phyloP scores from a whole-genome alignment of 2,329 filamentous ascomycete species.

The Fusarium palustre region DNA sequence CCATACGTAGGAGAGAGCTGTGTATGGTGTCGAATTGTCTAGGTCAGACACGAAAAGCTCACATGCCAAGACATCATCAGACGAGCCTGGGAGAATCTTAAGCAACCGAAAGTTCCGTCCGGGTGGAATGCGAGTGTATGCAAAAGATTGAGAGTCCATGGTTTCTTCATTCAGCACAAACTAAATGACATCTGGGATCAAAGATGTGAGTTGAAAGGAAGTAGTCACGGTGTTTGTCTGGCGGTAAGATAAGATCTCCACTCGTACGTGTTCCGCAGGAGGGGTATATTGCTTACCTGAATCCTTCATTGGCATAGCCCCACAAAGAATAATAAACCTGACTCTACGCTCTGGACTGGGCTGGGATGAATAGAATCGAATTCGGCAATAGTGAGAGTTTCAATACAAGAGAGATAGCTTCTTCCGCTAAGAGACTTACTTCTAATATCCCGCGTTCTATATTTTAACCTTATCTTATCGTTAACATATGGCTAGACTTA shows the following conservation, averaged over 20 bases:
- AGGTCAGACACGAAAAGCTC: slow-evolving; percentile 7
- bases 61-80: not conserved
- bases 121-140: not conserved
- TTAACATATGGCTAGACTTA: no score
- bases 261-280: not conserved
- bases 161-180: rapidly evolving
- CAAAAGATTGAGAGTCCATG: slow-evolving; percentile 9
- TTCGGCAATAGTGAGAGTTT: no score
- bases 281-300: not conserved
- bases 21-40: slow-evolving; percentile 3
- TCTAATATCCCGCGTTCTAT: no score
- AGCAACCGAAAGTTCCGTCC: slow-evolving; percentile 6
- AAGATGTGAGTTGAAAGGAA: not conserved
- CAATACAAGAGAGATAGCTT: no score
- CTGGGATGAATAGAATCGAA: no score
- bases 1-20: not conserved
- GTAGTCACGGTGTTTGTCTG: no score
- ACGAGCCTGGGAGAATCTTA: not conserved
- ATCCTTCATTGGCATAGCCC: not conserved
- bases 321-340: not conserved
- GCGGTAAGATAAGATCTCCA: not conserved
- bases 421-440: not conserved
- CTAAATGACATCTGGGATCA: rapidly evolving
- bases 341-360: no score
- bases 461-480: no score